Evolutionary conservation across 768 basidiomycete species (phyloP), one percentile per base, ranked within the genome.

Genomic region (Mycena amicta): DNA sequence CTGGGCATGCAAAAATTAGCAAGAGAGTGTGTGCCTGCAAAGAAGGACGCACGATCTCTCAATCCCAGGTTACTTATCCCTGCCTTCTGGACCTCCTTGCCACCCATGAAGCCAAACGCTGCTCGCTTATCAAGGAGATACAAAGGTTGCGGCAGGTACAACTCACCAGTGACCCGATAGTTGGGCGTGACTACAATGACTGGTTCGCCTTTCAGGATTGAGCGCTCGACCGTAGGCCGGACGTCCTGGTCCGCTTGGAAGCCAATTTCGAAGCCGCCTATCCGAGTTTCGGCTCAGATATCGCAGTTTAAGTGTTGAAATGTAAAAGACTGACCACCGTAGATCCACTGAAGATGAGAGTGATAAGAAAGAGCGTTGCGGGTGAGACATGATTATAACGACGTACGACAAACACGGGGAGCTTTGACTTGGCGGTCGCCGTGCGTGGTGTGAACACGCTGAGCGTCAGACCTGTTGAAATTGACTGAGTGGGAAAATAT

Each of bases 31-130:
- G n/a, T n/a, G n/a, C n/a, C n/a, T n/a, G 33, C 33, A 30, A 63
- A 5, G 39, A 53, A 4, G 40, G 27, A 75, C 75, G 65, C 61
- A 80, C 79, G 80, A 64, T 87, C 85, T 55, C 69, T 71, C 5
- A 86, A 64, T 5, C 85, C 83, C 0, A 80, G 68, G 66, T 86
- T 86, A 25, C 71, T 74, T 12, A 77, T 59, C 2, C 77, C 77
- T 8, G 75, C 77, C 5, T 62, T 71, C 37, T 74, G 71, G 8
- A 75, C 70, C 59, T 80, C 73, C 41, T 75, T 65, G 18, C 76
- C 72, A 8, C 68, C 77, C n/a, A 80, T 55, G 57, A 79, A 80
- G 1, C 79, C 80, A 31, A 76, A 74, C 0, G 73, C 74, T 73
- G 33, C 16, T 33, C 5, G 1, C 11, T 23, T 22, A 20, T 31